Conservation (phyloP, 2,329 filamentous ascomycete genomes). For the Fusarium sp. region DNA sequence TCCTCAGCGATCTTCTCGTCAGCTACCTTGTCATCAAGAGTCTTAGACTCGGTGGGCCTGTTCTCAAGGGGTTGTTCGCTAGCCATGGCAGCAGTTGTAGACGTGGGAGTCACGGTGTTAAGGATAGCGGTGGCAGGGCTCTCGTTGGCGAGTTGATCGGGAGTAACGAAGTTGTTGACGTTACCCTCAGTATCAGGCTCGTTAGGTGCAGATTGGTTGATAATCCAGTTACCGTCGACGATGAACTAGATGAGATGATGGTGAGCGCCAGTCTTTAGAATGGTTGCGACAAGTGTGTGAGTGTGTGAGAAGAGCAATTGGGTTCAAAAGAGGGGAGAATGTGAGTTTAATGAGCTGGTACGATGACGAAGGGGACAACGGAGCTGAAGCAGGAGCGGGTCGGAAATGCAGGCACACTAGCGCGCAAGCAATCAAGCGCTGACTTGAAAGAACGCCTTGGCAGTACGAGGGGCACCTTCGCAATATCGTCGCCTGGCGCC, state of each 20-base stretch:
- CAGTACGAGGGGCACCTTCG: constrained; percentile 30
- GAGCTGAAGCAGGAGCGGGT: constrained; percentile 40
- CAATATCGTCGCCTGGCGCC: constrained; percentile 31
- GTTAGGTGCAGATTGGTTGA: constrained; percentile 83
- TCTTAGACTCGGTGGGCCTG: constrained; percentile 38
- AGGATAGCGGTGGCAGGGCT: constrained; percentile 67
- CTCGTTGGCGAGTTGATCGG: constrained; percentile 75
- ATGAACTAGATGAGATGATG: constrained; percentile 77
- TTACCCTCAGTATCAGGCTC: constrained; percentile 88
- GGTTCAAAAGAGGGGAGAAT: constrained; percentile 32
- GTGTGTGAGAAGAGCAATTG: constrained; percentile 42
- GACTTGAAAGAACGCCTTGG: constrained; percentile 34
- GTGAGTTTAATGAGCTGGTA: constrained; percentile 39
- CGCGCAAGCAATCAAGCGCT: constrained; percentile 43
- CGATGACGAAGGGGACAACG: constrained; percentile 40
- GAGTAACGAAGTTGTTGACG: constrained; percentile 91
- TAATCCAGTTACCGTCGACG: constrained; percentile 91
- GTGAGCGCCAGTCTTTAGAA: constrained; percentile 44
- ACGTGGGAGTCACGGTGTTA: constrained; percentile 77
- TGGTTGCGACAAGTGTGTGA: constrained; percentile 25
- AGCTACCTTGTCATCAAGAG: constrained; percentile 45
- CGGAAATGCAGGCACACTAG: constrained; percentile 48
- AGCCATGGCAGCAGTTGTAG: constrained; percentile 80
- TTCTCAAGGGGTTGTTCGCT: constrained; percentile 68
- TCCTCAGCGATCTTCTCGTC: constrained; percentile 32